A percentile compares a stretch with the other conserved stretches of the same genome.
Conservation (phyloP, 257 asterid species). For the Solanum microdontum region DNA sequence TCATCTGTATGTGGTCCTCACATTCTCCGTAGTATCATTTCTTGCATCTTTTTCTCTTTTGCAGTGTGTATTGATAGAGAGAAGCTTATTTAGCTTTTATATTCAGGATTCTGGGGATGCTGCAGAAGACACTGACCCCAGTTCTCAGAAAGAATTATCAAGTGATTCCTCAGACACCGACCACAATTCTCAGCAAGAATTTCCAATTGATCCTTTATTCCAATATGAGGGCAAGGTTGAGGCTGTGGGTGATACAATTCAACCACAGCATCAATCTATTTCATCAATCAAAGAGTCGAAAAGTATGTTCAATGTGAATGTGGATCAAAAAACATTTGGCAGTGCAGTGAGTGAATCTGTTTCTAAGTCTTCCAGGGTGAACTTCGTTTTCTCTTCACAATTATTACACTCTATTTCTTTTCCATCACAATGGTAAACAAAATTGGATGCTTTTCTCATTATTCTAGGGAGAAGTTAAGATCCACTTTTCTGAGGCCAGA, state of each 20-base stretch:
- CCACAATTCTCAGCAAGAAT: constrained; percentile 8
- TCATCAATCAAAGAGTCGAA: constrained; percentile 15
- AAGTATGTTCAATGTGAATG: constrained; percentile 7
- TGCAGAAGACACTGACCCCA: constrained; percentile 1
- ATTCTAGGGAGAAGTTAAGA: constrained; percentile 24
- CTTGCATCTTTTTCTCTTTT: background rate
- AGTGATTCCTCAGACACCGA: background rate
- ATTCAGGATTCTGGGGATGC: background rate
- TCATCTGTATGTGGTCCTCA: background rate
- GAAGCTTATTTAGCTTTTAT: constrained; percentile 16
- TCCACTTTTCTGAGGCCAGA: constrained; percentile 15
- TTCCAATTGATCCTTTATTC: constrained; percentile 5
- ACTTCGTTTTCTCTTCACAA: background rate
- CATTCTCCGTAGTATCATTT: background rate
- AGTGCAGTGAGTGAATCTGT: background rate
- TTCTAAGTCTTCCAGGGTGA: constrained; percentile 17
- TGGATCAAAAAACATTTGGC: constrained; percentile 10
- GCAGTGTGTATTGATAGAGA: constrained; percentile 19
- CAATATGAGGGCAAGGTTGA: constrained; percentile 9
- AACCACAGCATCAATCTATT: constrained; percentile 16
- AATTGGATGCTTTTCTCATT: background rate
- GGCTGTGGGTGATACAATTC: constrained; percentile 15
- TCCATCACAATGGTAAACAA: background rate
- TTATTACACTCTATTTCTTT: background rate
- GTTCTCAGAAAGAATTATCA: background rate